Base-by-base conservation (phyloP, 768 basidiomycete genomes). In the Imleria badia region DNA sequence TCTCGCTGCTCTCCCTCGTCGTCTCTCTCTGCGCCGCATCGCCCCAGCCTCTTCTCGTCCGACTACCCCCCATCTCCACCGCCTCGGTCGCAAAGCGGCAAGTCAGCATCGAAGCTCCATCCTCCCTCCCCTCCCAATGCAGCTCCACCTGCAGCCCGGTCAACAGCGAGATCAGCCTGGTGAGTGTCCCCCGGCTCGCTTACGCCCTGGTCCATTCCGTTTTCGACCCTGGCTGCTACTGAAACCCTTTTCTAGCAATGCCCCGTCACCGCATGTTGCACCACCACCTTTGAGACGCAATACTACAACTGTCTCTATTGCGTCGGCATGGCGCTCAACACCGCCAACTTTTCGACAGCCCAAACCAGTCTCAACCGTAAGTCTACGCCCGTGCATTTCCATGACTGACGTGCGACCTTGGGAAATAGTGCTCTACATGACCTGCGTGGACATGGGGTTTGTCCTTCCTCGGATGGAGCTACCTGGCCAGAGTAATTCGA, bases 291-390 rank as follows among this genome's bases (percentile, higher is more conserved):
- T 52, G 72, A 76, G 53, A 66, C 59, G 0, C 50, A 56, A 5
- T 79, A 76, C 60, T 78, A 71, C 64, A 64, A 73, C 43, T 81
- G 80, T 55, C 64, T 78, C 56, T 34, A 63, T 5, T 81, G 80
- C 52, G 62, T 75, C 23, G 76, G 70, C 12, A 26, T 50, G 3
- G 65, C 68, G 2, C 22, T 64, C 33, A 52, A 71, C 41, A 48
- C 59, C 6, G 51, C 41, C 19, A 69, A 73, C 52, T 78, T 59
- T 45, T 50, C 67, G 7, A 12, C 49, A 2, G 60, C 65, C 0
- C 76, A 78, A 45, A 38, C 23, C 1, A 48, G 62, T 29, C 56
- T 80, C 29, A 73, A 78, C 54, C 45, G 78, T 78, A 53, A 56
- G 73, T 58, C 6, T 12, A 4, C 36, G 22, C 19, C 19, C 26